Conservation (phyloP, 495 filamentous ascomycete genomes). For the Penicilliopsis zonata region DNA sequence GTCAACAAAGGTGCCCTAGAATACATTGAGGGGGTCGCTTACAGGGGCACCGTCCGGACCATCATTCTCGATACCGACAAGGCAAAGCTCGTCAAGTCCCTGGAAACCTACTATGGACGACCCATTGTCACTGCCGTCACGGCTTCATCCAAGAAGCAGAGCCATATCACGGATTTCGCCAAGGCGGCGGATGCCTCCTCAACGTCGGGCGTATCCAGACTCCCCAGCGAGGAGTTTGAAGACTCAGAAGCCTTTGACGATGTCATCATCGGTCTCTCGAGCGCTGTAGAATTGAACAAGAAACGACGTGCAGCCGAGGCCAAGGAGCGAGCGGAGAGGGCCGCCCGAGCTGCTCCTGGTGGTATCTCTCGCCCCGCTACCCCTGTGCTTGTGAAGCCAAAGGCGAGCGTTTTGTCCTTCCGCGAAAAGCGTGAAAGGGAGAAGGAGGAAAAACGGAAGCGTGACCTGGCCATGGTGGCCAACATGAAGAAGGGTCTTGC, state of each 20-base stretch:
- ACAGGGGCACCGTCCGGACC: slow-evolving; percentile 48
- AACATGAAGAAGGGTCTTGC: slow-evolving; percentile 45
- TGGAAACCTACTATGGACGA: slow-evolving; percentile 63
- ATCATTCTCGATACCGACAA: slow-evolving; percentile 67
- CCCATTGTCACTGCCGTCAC: slow-evolving; percentile 34
- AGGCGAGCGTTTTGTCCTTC: slow-evolving; percentile 36
- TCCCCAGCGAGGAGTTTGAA: slow-evolving; percentile 31
- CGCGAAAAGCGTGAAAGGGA: slow-evolving; percentile 60
- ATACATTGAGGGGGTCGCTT: slow-evolving; percentile 49
- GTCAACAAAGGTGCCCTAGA: slow-evolving; percentile 47
- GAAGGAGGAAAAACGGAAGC: slow-evolving; percentile 59
- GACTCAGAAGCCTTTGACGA: slow-evolving; percentile 26
- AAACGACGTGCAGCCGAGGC: slow-evolving; percentile 24
- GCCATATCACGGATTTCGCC: slow-evolving; percentile 53
- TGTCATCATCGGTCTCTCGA: slow-evolving; percentile 30
- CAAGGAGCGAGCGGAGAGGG: slow-evolving; percentile 21
- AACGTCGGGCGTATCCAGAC: slow-evolving; percentile 15
- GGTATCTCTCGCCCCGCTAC: slow-evolving; percentile 18
- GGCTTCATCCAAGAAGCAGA: slow-evolving; percentile 46
- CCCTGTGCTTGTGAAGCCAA: slow-evolving; percentile 21
- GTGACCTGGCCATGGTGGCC: slow-evolving; percentile 55
- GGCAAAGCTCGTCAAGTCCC: slow-evolving; percentile 65
- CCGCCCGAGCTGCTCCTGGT: slow-evolving; percentile 27
- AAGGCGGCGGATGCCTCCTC: slow-evolving; percentile 26
- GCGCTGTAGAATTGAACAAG: slow-evolving; percentile 37